Conservation (phyloP, 495 filamentous ascomycete species). For the Tuber microsphaerosporum region DNA sequence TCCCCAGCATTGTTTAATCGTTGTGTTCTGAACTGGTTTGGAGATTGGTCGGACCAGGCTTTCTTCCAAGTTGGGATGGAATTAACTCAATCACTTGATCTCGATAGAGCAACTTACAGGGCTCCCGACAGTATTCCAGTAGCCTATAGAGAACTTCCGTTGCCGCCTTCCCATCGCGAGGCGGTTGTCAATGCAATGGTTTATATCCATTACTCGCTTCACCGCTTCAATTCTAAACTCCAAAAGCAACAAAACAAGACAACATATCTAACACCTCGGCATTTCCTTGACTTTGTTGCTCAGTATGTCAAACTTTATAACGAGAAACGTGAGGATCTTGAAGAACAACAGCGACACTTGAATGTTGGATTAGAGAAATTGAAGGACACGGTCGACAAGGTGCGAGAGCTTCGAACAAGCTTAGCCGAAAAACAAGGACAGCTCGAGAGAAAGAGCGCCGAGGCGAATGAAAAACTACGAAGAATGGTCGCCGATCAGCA, state of each 20-base stretch:
- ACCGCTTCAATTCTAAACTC: slow-evolving; percentile 78
- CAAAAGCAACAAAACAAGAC: slow-evolving; percentile 82
- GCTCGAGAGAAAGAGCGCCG: slow-evolving; percentile 83
- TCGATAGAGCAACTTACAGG: slow-evolving; percentile 74
- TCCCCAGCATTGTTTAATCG: slow-evolving; percentile 97
- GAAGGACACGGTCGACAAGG: slow-evolving; percentile 96
- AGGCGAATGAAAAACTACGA: slow-evolving; percentile 95
- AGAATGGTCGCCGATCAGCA: slow-evolving; percentile 94
- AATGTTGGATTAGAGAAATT: slow-evolving; percentile 97
- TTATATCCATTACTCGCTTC: slow-evolving; percentile 90
- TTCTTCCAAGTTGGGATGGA: slow-evolving; percentile 96
- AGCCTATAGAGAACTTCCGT: slow-evolving; percentile 72
- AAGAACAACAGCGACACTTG: slow-evolving; percentile 95
- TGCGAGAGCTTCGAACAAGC: slow-evolving; percentile 79
- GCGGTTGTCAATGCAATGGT: slow-evolving; percentile 96
- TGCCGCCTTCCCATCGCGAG: slow-evolving; percentile 84
- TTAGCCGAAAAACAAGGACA: slow-evolving; percentile 89
- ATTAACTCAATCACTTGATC: slow-evolving; percentile 87
- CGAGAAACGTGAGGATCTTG: slow-evolving; percentile 95
- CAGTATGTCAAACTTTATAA: slow-evolving; percentile 97
- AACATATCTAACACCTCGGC: slow-evolving; percentile 88
- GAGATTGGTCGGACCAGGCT: slow-evolving; percentile 98
- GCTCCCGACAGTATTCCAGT: slow-evolving; percentile 90
- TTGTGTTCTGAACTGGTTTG: slow-evolving; percentile 99
- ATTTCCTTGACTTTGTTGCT: slow-evolving; percentile 96